Evolutionary conservation across 768 basidiomycete genomes (phyloP), one percentile per base, ranked within the genome.

Genomic region (Hericium coralloides): DNA sequence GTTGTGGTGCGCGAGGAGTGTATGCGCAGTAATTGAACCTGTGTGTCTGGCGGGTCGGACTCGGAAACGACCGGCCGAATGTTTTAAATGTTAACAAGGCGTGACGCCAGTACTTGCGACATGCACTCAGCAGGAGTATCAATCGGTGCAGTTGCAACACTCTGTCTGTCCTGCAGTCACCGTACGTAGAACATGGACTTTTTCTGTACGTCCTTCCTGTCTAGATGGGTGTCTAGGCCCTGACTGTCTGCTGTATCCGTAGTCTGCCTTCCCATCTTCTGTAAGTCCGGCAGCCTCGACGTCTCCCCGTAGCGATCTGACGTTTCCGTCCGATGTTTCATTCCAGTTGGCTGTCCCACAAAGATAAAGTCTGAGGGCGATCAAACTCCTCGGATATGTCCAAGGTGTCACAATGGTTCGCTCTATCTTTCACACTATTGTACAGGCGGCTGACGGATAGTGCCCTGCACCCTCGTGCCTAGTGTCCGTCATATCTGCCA

Each of bases 401-500:
- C 88, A 15, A 76, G 79, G 53, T 90, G 88, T 63, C 76, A 87
- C 66, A 89, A 90, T 58, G 79, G 87, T 85, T 48, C 53, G 75
- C 38, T 53, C 53, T 20, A 47, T 54, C 31, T 37, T 59, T 55
- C 41, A 47, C 38, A 54, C 37, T 26, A 38, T 20, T 2, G 20
- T 20, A 12, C 31, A 31, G 31, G 31, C 31, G 31, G 6, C 31
- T 31, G 31, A 31, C 31, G 31, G 37, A 54, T 51, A 36, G 41
- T 31, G 38, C 18, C 54, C 39, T 36, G 39, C 38, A 12, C 8
- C 50, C 18, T 38, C 39, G 17, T 49, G n/a, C 39, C 15, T 61
- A 87, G 87, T 73, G 22, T 76, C 83, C 52, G 82, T 87, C 55
- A 70, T 82, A 51, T 72, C 78, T 31, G 84, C 84, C 31, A 87